Conservation (phyloP, 495 filamentous ascomycete genomes). For the Aspergillus diversus region DNA sequence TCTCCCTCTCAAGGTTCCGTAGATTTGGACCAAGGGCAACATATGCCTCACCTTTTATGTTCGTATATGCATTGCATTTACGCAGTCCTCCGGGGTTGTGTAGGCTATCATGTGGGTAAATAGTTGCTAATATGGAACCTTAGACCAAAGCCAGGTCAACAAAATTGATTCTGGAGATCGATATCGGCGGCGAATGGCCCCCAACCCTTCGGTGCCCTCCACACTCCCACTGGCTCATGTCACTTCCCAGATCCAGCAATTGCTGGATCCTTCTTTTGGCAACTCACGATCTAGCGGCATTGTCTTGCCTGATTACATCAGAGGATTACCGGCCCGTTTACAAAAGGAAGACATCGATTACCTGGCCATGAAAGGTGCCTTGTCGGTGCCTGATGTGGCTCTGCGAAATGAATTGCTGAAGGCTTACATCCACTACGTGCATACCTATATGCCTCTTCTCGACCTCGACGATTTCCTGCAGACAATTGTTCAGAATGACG, state of each 20-base stretch:
- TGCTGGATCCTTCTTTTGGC: constrained; percentile 44
- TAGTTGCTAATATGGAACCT: constrained; percentile 14
- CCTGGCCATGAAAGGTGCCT: constrained; percentile 72
- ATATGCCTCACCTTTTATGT: constrained; percentile 55
- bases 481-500: constrained; percentile 66
- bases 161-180: constrained; percentile 39
- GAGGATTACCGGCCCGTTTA: constrained; percentile 69
- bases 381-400: constrained; percentile 66
- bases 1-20: constrained; percentile 49
- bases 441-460: constrained; percentile 87
- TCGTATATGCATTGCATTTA: constrained; percentile 25
- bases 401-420: constrained; percentile 75
- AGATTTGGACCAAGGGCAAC: constrained; percentile 49
- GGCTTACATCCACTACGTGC: constrained; percentile 79
- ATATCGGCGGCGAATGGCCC: constrained; percentile 40
- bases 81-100: not conserved
- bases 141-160: constrained; percentile 46
- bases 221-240: constrained; percentile 43
- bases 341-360: constrained; percentile 75
- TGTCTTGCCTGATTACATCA: constrained; percentile 69
- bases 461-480: constrained; percentile 75
- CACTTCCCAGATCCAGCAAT: constrained; percentile 44
- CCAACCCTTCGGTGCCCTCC: constrained; percentile 43
- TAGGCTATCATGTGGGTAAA: not conserved
- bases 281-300: constrained; percentile 32